Evolutionary conservation across 495 filamentous ascomycete species (phyloP), one percentile per base, ranked within the genome.

Genomic region (Friedmanniomyces endolithicus): DNA sequence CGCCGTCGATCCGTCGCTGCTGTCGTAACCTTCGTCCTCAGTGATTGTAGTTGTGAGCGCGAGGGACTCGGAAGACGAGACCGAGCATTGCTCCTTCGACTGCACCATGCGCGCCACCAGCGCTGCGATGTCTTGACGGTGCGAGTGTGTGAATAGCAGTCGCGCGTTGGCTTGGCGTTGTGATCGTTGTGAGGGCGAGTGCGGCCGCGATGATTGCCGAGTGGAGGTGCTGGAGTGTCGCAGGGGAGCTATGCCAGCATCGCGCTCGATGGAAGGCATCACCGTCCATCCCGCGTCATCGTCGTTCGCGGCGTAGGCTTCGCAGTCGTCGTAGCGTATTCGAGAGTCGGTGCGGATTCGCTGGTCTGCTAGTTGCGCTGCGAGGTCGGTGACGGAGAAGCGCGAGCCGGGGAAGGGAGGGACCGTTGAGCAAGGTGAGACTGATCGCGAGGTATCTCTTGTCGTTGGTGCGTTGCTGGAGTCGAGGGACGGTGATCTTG

Each of bases 251-350:
- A 51, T 2, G 8, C 37, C 47, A 19, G 31, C 12, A 4, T 50
- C 54, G 23, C 11, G 19, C 23, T 56, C 46, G n/a, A 44, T 29
- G 8, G 54, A 31, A 29, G 55, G 29, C 19, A 31, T 4, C 27
- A 9, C 27, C 4, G 9, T 17, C 57, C 57, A 60, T 11, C 57
- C 53, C 19, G 52, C 57, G 33, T 60, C 57, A 20, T 55, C 57
- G 40, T 60, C 57, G n/a, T n/a, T n/a, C 14, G 46, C 47, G 29
- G 57, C 57, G 37, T 60, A 60, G 14, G 57, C 39, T 29, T 8
- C 53, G 50, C 57, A 60, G 8, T 47, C 29, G 25, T 60, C 57
- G 53, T 60, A 56, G 52, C 27, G 31, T 1, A 60, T 60, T 9
- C n/a, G 44, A 7, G 57, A 44, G 1, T 52, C 43, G 6, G 23